These are phyloP conservation scores for Venturia carpophila DNA, from an alignment of 2,329 filamentous ascomycete genomes.

Conservation along the genomic window DNA sequence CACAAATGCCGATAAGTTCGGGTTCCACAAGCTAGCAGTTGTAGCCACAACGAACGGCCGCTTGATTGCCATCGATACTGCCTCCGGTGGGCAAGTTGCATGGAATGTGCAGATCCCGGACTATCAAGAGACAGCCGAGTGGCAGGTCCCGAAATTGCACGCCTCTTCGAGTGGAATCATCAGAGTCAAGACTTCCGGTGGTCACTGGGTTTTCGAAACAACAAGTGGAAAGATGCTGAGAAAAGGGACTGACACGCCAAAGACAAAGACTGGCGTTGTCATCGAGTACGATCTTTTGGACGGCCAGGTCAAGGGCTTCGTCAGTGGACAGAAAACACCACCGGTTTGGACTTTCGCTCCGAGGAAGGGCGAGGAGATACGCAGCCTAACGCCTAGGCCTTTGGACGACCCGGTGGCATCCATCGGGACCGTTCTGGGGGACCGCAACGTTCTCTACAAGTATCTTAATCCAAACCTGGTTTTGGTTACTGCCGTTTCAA, in stretches of 20 bases:
- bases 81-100: slow-evolving; percentile 61
- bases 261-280: background rate
- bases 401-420: slow-evolving; percentile 83
- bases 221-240: slow-evolving; percentile 15
- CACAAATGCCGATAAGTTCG: slow-evolving; percentile 66
- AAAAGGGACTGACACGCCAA: slow-evolving; percentile 8
- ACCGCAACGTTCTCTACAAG: slow-evolving; percentile 93
- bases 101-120: slow-evolving; percentile 65
- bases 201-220: slow-evolving; percentile 15
- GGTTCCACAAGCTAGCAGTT: slow-evolving; percentile 78
- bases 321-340: slow-evolving; percentile 24
- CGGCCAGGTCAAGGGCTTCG: slow-evolving; percentile 29
- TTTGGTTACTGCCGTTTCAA: slow-evolving; percentile 62
- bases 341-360: slow-evolving; percentile 64
- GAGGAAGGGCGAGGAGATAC: slow-evolving; percentile 57
- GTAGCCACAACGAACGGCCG: slow-evolving; percentile 73
- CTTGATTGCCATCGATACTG: slow-evolving; percentile 71
- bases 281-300: slow-evolving; percentile 29
- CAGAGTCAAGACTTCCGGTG: slow-evolving; percentile 13
- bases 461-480: slow-evolving; percentile 85
- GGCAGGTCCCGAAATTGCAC: slow-evolving; percentile 41
- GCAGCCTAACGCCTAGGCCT: slow-evolving; percentile 59
- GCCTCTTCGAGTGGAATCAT: slow-evolving; percentile 51
- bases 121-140: slow-evolving; percentile 47
- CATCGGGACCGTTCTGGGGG: slow-evolving; percentile 85